These are phyloP conservation scores for Solanum chiquidenum DNA, from an alignment of 257 asterid genomes.

Conservation along the genomic window DNA sequence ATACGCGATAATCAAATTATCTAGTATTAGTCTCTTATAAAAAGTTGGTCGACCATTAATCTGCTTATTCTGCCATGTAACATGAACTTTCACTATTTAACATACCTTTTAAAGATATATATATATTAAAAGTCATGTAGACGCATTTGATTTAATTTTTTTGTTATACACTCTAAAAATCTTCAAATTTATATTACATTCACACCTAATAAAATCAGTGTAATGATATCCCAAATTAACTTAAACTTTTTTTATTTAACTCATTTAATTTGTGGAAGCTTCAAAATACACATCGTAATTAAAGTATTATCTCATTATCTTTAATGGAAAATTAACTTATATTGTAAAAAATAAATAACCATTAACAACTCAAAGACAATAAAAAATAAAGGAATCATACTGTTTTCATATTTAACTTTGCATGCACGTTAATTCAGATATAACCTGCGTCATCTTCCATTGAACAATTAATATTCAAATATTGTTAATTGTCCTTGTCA, in stretches of 20 bases:
- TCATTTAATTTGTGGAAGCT: background rate
- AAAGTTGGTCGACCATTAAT: background rate
- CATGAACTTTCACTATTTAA: background rate
- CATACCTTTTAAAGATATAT: no score
- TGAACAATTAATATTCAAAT: background rate
- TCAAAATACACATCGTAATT: background rate
- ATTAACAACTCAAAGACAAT: background rate
- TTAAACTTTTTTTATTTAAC: accelerated
- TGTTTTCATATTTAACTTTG: background rate
- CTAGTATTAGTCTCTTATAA: background rate
- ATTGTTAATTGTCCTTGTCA: background rate
- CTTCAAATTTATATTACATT: background rate
- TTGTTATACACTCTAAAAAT: background rate
- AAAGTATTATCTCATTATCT: background rate
- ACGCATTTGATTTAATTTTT: background rate
- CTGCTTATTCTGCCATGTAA: background rate
- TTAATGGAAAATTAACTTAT: background rate
- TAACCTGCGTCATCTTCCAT: background rate
- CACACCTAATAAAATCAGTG: background rate
- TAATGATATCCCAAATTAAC: background rate
- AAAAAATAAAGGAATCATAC: background rate
- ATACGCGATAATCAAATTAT: background rate
- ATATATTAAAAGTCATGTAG: background rate
- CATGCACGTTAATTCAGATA: background rate
- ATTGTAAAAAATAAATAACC: background rate